Conservation (phyloP, 1,139 yeast genomes). For the Geotrichum australiense region DNA sequence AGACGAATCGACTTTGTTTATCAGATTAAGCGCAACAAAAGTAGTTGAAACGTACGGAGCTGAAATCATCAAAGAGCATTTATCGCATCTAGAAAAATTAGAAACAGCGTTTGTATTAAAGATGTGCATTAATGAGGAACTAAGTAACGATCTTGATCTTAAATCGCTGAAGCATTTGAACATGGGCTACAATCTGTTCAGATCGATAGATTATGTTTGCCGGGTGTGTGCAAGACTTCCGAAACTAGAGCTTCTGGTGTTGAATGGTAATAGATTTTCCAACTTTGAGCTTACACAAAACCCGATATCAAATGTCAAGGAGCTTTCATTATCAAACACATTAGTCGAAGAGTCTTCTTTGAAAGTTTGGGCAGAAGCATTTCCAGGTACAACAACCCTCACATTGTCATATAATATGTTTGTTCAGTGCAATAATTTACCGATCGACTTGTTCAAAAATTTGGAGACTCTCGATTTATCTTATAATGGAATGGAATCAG, state of each 20-base stretch:
- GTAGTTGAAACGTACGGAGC: slow-evolving; percentile 58
- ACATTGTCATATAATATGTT: slow-evolving; percentile 44
- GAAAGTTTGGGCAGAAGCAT: slow-evolving; percentile 31
- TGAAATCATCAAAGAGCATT: slow-evolving; percentile 45
- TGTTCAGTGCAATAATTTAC: background rate
- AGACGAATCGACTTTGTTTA: slow-evolving; percentile 22
- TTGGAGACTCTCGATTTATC: slow-evolving; percentile 41
- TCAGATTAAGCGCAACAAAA: slow-evolving; percentile 40
- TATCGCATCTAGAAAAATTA: slow-evolving; percentile 43
- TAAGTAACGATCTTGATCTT: slow-evolving; percentile 22
- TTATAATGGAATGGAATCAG: slow-evolving; percentile 35
- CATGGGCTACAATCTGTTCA: slow-evolving; percentile 54
- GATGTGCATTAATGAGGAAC: slow-evolving; percentile 8
- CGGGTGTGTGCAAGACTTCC: slow-evolving; percentile 37
- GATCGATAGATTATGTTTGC: slow-evolving; percentile 38
- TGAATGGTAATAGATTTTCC: slow-evolving; percentile 58
- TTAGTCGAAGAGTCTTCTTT: slow-evolving; percentile 29
- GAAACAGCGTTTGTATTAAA: slow-evolving; percentile 29
- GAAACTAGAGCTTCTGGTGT: slow-evolving; percentile 39
- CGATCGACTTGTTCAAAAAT: slow-evolving; percentile 9
- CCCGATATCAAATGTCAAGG: slow-evolving; percentile 21
- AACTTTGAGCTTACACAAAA: slow-evolving; percentile 3
- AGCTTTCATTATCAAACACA: slow-evolving; percentile 38
- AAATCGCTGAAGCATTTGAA: slow-evolving; percentile 43
- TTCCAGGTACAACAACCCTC: slow-evolving; percentile 42